Evolutionary conservation across 768 basidiomycete genomes (phyloP), one percentile per base, ranked within the genome.

Genomic region (Galerina marginata): DNA sequence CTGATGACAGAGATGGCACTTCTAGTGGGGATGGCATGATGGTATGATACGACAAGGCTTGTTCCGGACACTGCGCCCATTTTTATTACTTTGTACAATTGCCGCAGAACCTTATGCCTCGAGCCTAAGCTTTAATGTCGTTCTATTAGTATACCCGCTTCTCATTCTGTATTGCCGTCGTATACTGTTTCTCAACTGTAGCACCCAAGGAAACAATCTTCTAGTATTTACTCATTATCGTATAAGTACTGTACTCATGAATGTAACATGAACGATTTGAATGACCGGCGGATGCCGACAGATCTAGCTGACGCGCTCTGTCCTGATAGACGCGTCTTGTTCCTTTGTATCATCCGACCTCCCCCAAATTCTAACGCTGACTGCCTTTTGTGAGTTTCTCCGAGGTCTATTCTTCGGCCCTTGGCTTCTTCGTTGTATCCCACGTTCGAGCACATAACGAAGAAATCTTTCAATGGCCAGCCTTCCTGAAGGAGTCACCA

Each of bases 1-100:
- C 73, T n/a, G 89, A 90, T 69, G 88, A 89, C 71, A 75, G 86
- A 65, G 89, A 91, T 66, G 87, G 81, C 10, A 79, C 80, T 15
- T 83, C 87, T 14, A 85, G 79, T 64, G 82, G 81, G 33, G 86
- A 85, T 65, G 86, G 83, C 42, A 83, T 88, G 75, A 66, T 76
- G 69, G 67, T 75, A 38, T 71, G 64, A 65, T 47, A 23, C 29
- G 44, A 16, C 37, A 39, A 16, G 43, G 20, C 14, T 56, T 48
- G 9, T 44, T 25, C 25, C 20, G 39, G 39, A 12, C 36, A 6
- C 51, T 48, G 38, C 38, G 44, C 46, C 46, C 40, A 23, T 59
- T 42, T 26, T 36, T 43, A 56, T 56, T 48, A 47, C 43, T 48
- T 26, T 45, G 54, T 51, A 61, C 60, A 44, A 26, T 57, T 52